These are phyloP conservation scores for Fusarium brevicatenulatum DNA, from an alignment of 2,329 filamentous ascomycete genomes.

Conservation along the genomic window DNA sequence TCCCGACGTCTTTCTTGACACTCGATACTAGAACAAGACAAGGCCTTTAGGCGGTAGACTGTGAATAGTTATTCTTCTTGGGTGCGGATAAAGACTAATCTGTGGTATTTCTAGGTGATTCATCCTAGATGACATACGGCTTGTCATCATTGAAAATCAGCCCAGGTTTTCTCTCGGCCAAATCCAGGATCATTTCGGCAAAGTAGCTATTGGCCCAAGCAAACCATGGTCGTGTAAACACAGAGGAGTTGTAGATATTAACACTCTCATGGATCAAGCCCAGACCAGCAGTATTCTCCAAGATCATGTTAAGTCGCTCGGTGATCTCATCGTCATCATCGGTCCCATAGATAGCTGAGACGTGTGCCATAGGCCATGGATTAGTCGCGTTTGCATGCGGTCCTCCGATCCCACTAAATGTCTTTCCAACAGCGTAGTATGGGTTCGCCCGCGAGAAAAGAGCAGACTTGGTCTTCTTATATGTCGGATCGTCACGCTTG, in stretches of 20 bases:
- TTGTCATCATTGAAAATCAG: slow-evolving; percentile 7
- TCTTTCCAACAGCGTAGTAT: slow-evolving; percentile 9
- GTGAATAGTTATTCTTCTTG: no score
- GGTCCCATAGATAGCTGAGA: slow-evolving; percentile 13
- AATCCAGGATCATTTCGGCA: slow-evolving; percentile 15
- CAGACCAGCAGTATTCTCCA: slow-evolving; percentile 17
- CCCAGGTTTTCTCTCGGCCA: slow-evolving; percentile 10
- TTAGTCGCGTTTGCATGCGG: slow-evolving; percentile 17
- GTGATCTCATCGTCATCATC: slow-evolving; percentile 11
- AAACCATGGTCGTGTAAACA: slow-evolving; percentile 19
- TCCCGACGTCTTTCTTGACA: no score
- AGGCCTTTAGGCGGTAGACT: no score
- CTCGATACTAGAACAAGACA: no score
- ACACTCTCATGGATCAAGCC: slow-evolving; percentile 23
- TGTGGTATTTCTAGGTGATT: no score
- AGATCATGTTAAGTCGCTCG: background rate
- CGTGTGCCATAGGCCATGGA: slow-evolving; percentile 19
- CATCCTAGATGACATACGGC: background rate
- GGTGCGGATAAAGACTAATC: no score
- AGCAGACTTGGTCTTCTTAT: slow-evolving; percentile 10
- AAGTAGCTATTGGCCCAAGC: slow-evolving; percentile 29
- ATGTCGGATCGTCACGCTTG: background rate
- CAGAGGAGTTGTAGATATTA: slow-evolving; percentile 10
- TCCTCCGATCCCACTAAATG: slow-evolving; percentile 13
- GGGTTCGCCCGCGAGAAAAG: slow-evolving; percentile 20